These are phyloP conservation scores for Saturnispora zaruensis DNA, from an alignment of 805 yeast species.

Conservation along the genomic window DNA sequence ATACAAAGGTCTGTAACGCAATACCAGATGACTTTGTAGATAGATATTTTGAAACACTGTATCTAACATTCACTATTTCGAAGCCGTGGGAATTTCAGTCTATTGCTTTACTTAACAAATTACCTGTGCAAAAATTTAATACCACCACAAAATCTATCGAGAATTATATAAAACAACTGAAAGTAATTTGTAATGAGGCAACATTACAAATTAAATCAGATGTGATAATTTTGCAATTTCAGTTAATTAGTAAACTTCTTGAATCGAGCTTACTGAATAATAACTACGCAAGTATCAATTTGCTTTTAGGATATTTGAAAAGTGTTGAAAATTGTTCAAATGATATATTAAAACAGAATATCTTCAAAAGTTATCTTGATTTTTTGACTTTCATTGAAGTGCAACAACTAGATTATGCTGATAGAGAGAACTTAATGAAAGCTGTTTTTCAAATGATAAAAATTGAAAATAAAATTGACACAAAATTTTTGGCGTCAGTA, in stretches of 20 bases:
- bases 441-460: neutral
- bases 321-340: neutral
- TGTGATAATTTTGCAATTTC: constrained; percentile 9
- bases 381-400: neutral
- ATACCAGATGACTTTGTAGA: constrained; percentile 1
- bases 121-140: neutral
- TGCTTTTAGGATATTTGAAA: neutral
- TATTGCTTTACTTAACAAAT: constrained; percentile 9
- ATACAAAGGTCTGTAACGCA: neutral
- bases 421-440: neutral
- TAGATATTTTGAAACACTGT: constrained; percentile 7
- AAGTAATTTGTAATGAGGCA: neutral
- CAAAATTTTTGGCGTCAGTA: constrained; percentile 8
- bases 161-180: constrained; percentile 1
- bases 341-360: neutral
- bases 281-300: neutral
- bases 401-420: neutral
- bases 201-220: constrained; percentile 10
- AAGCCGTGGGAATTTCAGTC: constrained; percentile 15
- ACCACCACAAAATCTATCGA: neutral
- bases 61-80: constrained; percentile 4
- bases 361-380: neutral
- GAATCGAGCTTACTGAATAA: neutral
- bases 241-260: constrained; percentile 6
- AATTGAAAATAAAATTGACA: constrained; percentile 1